These are phyloP conservation scores for Senna tora DNA, from an alignment of 306 rosid genomes.

Conservation along the genomic window DNA sequence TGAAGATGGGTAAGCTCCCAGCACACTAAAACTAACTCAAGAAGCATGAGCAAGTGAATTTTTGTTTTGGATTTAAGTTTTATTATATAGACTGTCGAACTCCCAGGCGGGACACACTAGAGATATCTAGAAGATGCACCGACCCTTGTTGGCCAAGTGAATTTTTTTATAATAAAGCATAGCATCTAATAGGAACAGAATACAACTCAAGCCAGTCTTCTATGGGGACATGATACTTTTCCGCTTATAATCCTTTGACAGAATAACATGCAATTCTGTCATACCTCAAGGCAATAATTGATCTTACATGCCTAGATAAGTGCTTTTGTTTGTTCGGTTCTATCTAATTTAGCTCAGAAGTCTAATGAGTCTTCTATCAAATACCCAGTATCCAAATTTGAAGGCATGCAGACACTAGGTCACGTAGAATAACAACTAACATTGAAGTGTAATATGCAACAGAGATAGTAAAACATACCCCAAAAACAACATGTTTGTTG, in stretches of 20 bases:
- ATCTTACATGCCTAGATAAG: conserved; percentile 11
- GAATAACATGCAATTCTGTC: not conserved
- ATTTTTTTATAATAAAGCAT: conserved; percentile 3
- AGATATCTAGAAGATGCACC: not conserved
- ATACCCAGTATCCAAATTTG: conserved; percentile 14
- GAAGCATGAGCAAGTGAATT: not conserved
- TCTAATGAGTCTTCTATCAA: not conserved
- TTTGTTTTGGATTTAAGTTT: not conserved
- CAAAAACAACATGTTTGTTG: conserved; percentile 95
- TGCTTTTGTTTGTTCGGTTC: conserved; percentile 25
- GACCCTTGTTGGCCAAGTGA: not conserved
- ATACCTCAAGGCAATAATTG: not conserved
- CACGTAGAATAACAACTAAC: conserved; percentile 7
- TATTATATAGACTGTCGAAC: too few species aligned
- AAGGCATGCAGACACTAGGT: conserved; percentile 18
- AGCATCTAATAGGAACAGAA: not conserved
- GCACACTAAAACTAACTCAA: not conserved
- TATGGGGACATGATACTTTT: conserved; percentile 2
- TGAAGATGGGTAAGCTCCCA: conserved; percentile 20
- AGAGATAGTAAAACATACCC: conserved; percentile 67
- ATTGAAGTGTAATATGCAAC: conserved; percentile 20
- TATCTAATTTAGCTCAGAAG: conserved; percentile 1
- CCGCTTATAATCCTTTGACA: not conserved
- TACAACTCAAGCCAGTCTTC: not conserved
- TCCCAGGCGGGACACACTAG: too few species aligned